Conservation (phyloP, 169 alveolate genomes). For the Eimeria acervulina region DNA sequence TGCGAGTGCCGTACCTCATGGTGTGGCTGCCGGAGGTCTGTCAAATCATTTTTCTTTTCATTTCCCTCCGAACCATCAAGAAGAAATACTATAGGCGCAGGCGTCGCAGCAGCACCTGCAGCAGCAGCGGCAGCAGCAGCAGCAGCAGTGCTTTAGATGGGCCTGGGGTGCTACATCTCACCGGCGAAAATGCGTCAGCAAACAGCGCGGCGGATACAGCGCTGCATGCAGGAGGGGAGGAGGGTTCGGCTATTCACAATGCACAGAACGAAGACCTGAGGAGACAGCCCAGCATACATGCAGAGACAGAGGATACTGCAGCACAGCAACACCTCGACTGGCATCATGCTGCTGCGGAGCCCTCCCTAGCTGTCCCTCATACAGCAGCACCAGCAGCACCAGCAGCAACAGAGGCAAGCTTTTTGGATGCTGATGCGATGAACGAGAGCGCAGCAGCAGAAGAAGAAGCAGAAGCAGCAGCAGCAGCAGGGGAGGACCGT, state of each 20-base stretch:
- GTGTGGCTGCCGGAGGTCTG: conserved; percentile 69
- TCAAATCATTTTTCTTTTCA: conserved; percentile 59
- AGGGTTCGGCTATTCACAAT: too few relatives aligned
- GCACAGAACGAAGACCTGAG: too few relatives aligned
- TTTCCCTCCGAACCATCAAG: conserved; percentile 36
- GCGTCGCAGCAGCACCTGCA: neutral
- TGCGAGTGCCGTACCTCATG: conserved; percentile 76
- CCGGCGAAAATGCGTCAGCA: neutral
- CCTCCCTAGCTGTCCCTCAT: neutral
- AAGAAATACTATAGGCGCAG: neutral
- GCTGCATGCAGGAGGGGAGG: neutral
- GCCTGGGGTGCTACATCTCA: neutral
- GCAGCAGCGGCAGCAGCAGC: conserved; percentile 55
- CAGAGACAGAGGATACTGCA: neutral
- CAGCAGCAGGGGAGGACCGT: neutral
- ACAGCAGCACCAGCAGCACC: neutral
- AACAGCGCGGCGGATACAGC: neutral
- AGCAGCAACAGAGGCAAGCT: neutral
- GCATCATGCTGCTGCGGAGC: neutral
- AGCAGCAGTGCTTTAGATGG: neutral
- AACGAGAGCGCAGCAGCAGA: neutral
- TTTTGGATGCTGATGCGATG: neutral
- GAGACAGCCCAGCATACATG: neutral
- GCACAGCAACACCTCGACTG: neutral
- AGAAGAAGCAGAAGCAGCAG: neutral